Base-by-base conservation (phyloP, 2,329 filamentous ascomycete species). In the Cladosporium sp. region DNA sequence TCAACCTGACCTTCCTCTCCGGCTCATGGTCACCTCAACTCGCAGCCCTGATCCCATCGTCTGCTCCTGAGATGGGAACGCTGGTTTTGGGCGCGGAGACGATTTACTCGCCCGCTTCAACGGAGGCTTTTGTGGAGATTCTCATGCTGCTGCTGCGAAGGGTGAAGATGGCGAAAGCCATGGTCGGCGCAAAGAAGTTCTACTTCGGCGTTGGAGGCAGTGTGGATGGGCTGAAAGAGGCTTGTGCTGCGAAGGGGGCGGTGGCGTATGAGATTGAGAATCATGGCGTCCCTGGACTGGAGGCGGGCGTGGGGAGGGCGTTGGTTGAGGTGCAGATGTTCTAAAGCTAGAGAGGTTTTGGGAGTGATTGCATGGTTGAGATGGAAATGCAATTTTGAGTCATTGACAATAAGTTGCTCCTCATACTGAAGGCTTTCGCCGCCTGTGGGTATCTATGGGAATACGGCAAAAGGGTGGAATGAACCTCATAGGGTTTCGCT, bases 151-250 rank as follows among this genome's bases (percentile, higher is more conserved):
- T 90, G 15, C 74, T 91, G 44, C 66, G 68, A 44, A 64, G 75
- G 13, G 77, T 85, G 50, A 76, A 78, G 51, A 74, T 76, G 52
- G 83, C 84, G 0, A 81, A 81, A 49, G 85, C 87, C 1, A 75
- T 91, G 19, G 80, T 93, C 4, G 89, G 83, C 2, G 90, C 90
- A 1, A 94, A 94, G 75, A 83, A 84, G 62, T 79, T 92, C 10
- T 94, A 94, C 72, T 94, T 94, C 73, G 90, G 90, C 2, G 90
- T 94, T 4, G 90, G 90, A 0, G 90, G 90, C 0, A 91, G 89
- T 19, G 80, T 94, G 20, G 87, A 91, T 69, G 89, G 89, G 62
- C 90, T 94, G 64, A 74, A 77, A 58, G 71, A 73, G 48, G 74
- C 74, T 51, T 77, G 75, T 62, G 66, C 71, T 22, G 69, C 69